phyloP scores from a whole-genome alignment of 192 early-diverging fungal genomes.

The Umbelopsis isabellina region DNA sequence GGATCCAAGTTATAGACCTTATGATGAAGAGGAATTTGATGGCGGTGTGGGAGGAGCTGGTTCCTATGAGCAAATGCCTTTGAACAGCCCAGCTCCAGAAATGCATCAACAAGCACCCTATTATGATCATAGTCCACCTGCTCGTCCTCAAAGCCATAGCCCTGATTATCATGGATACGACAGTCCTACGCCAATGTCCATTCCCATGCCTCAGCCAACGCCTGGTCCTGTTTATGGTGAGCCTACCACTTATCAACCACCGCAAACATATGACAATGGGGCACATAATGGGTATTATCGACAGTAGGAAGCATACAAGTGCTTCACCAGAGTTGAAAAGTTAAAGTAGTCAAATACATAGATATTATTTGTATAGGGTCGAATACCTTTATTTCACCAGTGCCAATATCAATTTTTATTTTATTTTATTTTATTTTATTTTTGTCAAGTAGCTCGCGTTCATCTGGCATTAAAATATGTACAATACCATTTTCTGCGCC shows the following conservation, averaged over 20 bases:
- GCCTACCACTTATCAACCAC: too few species aligned
- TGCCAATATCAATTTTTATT: neutral
- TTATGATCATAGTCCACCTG: constrained; percentile 12
- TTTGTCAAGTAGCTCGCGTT: neutral
- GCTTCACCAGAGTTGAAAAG: neutral
- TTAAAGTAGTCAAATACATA: constrained; percentile 12
- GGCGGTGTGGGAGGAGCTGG: neutral
- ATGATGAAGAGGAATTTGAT: constrained; percentile 14
- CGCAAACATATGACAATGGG: too few species aligned
- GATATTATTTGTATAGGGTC: constrained; percentile 20
- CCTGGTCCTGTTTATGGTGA: too few species aligned
- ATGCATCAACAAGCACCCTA: constrained; percentile 8
- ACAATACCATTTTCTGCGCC: neutral
- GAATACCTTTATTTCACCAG: constrained; percentile 1
- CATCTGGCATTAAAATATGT: neutral
- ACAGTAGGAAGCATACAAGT: neutral
- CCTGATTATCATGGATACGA: constrained; percentile 16
- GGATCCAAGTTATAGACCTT: constrained; percentile 1
- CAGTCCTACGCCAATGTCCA: constrained; percentile 20
- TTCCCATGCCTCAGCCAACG: neutral
- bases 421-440: neutral
- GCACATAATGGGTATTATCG: neutral
- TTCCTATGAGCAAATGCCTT: neutral
- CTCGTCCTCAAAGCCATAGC: constrained; percentile 4
- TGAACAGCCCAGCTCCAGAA: constrained; percentile 14